Evolutionary conservation across 2,329 filamentous ascomycete genomes (phyloP), one percentile per base, ranked within the genome.

Genomic region (Chaetoscypha palmicola): DNA sequence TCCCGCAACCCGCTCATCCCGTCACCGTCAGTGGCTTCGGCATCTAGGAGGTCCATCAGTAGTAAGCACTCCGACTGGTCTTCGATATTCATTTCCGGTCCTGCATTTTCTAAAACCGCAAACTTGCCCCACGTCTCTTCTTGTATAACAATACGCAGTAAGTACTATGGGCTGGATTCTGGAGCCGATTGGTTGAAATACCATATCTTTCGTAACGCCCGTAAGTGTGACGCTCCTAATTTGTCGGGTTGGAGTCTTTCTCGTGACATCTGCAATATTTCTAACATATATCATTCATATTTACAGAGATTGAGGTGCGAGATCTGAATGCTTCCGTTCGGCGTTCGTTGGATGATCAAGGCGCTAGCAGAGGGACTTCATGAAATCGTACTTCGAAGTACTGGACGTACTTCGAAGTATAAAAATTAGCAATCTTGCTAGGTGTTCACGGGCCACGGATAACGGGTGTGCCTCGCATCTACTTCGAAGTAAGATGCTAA

Each of bases 81-180:
- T 30, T 43, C 31, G 36, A 43, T 38, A 43, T 22, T 58, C 55
- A 57, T 58, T 49, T 58, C 56, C 55, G 55, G 47, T 50, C 38
- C 28, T 57, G 50, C 53, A 53, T 48, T 35, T 21, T 37, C 24
- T 43, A 22, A 51, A 46, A 45, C 40, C 24, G 30, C 40, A 40
- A 9, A 3, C 11, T 11, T 21, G 30, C 28, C 28, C 38, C 38
- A 41, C 26, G 38, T 33, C 31, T 16, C 48, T 45, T 19, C 16
- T 28, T 10, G 37, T 39, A n/a, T 39, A 16, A 28, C 16, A 38
- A 24, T n/a, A 9, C 14, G 19, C 21, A 14, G 9, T 35, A n/a
- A n/a, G n/a, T n/a, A n/a, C n/a, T n/a, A n/a, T n/a, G n/a, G n/a
- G n/a, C n/a, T n/a, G n/a, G n/a, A n/a, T n/a, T n/a, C n/a, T n/a